Evolutionary conservation across 1,139 yeast genomes (phyloP).

Genomic region (Hyphopichia pseudoburtonii): DNA sequence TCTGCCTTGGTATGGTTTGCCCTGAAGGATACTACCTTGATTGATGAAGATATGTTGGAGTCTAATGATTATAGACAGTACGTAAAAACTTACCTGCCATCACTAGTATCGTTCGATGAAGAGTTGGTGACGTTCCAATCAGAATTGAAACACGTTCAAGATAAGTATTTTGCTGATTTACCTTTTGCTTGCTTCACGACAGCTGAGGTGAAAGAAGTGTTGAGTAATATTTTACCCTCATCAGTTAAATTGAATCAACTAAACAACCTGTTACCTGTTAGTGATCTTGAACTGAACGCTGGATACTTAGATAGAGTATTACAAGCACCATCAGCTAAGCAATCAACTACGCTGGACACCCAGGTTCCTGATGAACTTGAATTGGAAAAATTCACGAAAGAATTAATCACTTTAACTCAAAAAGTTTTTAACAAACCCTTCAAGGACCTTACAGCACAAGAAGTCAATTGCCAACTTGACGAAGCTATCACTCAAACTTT

Average conservation of each 20-base stretch:
- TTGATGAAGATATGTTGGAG: slow-evolving; percentile 2
- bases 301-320: slow-evolving; percentile 1
- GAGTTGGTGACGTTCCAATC: background rate
- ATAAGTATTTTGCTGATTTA: background rate
- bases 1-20: background rate
- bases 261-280: background rate
- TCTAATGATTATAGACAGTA: background rate
- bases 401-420: slow-evolving; percentile 18
- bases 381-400: slow-evolving; percentile 24
- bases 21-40: background rate
- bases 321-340: background rate
- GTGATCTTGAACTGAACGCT: background rate
- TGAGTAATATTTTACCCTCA: background rate
- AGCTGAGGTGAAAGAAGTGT: background rate
- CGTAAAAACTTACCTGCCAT: background rate
- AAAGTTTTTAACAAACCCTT: slow-evolving; percentile 18
- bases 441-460: slow-evolving; percentile 9
- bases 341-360: slow-evolving; percentile 7
- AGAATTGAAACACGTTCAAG: background rate
- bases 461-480: slow-evolving; percentile 9
- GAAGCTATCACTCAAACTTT: slow-evolving; percentile 18
- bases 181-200: slow-evolving; percentile 1
- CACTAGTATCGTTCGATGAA: background rate
- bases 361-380: slow-evolving; percentile 23
- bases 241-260: slow-evolving; percentile 1